These are phyloP conservation scores for Pseudocohnilembus persalinus DNA, from an alignment of 169 alveolate species.

Conservation along the genomic window DNA sequence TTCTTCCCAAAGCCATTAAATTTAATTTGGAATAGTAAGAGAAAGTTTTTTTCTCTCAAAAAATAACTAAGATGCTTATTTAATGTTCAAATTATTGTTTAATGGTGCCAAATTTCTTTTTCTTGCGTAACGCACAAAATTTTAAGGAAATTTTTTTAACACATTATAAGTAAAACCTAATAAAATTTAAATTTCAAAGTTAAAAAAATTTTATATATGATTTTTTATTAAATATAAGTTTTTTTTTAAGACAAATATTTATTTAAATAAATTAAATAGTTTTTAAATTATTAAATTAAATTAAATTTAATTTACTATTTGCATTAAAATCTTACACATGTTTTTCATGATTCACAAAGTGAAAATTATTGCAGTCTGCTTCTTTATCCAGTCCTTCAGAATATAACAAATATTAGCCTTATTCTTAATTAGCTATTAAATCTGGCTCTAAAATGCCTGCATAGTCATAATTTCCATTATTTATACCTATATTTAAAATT, in stretches of 20 bases:
- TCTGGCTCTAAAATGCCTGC: neutral
- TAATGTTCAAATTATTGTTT: too few species aligned
- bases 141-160: neutral
- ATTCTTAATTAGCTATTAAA: neutral
- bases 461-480: neutral
- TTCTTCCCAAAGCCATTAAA: neutral
- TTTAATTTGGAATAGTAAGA: neutral
- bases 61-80: neutral
- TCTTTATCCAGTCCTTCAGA: neutral
- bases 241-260: too few species aligned
- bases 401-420: neutral
- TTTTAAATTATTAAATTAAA: too few species aligned
- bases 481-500: neutral
- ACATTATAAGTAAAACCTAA: neutral
- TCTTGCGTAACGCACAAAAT: neutral
- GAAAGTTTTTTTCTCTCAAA: neutral
- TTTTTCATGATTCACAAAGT: neutral
- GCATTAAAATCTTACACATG: neutral
- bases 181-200: too few species aligned
- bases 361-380: neutral
- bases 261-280: too few species aligned
- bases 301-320: neutral
- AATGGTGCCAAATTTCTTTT: neutral
- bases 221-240: too few species aligned
- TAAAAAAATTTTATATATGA: too few species aligned